A percentile compares a stretch with the other conserved stretches of the same genome.
These are phyloP conservation scores for Dryas alaskensis DNA, from an alignment of 306 rosid species.

Conservation along the genomic window DNA sequence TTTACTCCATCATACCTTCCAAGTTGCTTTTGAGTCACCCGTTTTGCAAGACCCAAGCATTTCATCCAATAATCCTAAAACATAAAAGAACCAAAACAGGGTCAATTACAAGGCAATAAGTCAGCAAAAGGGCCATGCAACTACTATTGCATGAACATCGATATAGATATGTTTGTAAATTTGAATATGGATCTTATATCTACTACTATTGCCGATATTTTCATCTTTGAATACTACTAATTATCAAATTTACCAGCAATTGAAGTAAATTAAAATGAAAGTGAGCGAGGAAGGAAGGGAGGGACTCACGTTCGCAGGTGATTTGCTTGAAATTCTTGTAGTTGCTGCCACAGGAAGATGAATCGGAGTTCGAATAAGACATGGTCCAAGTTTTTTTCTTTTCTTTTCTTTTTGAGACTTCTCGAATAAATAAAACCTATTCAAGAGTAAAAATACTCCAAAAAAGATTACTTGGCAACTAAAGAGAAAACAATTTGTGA, in stretches of 20 bases:
- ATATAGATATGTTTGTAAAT: too few species aligned
- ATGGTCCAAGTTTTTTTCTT: slow-evolving; percentile 23
- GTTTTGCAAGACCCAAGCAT: slow-evolving; percentile 82
- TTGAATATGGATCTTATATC: neutral
- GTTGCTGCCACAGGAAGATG: slow-evolving; percentile 49
- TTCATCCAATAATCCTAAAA: slow-evolving; percentile 75
- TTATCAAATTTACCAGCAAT: neutral
- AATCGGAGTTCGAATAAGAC: slow-evolving; percentile 57
- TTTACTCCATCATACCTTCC: slow-evolving; percentile 60
- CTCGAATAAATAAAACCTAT: too few species aligned
- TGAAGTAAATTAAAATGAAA: neutral
- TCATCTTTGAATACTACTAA: too few species aligned
- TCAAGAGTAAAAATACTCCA: too few species aligned
- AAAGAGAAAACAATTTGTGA: too few species aligned
- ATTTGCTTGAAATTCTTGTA: slow-evolving; percentile 56
- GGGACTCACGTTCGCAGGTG: slow-evolving; percentile 54
- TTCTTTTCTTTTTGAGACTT: neutral
- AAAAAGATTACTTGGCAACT: too few species aligned
- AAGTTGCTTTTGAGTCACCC: slow-evolving; percentile 85
- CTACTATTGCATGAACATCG: neutral
- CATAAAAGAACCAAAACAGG: neutral
- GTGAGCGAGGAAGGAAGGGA: neutral
- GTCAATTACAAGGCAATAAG: neutral
- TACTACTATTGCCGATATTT: too few species aligned
- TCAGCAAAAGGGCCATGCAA: neutral